Conservation (phyloP, 768 basidiomycete genomes). For the Russula compacta region DNA sequence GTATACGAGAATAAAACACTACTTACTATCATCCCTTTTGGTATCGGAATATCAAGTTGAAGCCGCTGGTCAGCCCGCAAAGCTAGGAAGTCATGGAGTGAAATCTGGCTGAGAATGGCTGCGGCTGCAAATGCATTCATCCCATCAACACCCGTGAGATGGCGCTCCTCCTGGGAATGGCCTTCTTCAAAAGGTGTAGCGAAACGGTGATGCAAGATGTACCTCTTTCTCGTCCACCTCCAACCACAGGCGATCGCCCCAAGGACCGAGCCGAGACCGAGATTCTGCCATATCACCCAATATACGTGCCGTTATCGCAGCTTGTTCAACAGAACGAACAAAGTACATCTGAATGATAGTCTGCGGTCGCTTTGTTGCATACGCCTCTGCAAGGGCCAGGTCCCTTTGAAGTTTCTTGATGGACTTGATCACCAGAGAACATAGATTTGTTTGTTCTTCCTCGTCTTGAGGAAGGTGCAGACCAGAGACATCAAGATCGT, state of each 20-base stretch:
- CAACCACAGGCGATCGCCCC: slow-evolving; percentile 56
- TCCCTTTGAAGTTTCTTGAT: slow-evolving; percentile 59
- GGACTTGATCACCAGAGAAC: slow-evolving; percentile 43
- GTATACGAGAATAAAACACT: background rate
- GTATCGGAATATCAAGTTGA: slow-evolving; percentile 5
- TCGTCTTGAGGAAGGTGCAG: slow-evolving; percentile 44
- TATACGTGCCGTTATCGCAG: slow-evolving; percentile 43
- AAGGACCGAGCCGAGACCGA: slow-evolving; percentile 33
- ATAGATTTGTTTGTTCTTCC: background rate
- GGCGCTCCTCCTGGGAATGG: slow-evolving; percentile 46
- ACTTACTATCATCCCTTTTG: slow-evolving; percentile 16
- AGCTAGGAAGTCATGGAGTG: slow-evolving; percentile 45
- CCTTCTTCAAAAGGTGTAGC: background rate
- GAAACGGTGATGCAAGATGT: background rate
- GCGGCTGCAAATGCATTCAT: slow-evolving; percentile 67
- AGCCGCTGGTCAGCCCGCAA: slow-evolving; percentile 13
- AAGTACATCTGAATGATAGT: slow-evolving; percentile 50
- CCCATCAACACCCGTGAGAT: slow-evolving; percentile 45
- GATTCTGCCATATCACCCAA: slow-evolving; percentile 52
- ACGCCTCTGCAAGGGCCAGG: slow-evolving; percentile 53
- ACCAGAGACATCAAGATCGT: slow-evolving; percentile 7
- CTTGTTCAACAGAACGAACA: slow-evolving; percentile 48
- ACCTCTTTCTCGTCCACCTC: slow-evolving; percentile 40
- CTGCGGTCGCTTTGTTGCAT: slow-evolving; percentile 36
- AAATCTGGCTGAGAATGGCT: slow-evolving; percentile 48